A percentile compares a stretch with the other conserved stretches of the same genome.
phyloP scores from a whole-genome alignment of 768 basidiomycete species.

The Amanita rubescens region DNA sequence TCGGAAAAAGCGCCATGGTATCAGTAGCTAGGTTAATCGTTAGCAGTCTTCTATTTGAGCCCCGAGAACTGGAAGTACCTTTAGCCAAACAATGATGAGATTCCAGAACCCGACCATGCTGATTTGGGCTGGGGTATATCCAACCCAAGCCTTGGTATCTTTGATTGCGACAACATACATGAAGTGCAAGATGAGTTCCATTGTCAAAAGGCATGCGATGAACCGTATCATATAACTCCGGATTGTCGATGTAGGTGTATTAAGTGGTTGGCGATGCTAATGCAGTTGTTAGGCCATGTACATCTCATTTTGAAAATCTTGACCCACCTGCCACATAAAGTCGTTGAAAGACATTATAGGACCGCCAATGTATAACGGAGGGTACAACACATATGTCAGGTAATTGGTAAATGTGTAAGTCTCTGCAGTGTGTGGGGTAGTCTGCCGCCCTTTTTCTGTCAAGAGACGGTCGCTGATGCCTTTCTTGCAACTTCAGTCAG shows the following conservation, averaged over 20 bases:
- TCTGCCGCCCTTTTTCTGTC: slow-evolving; percentile 55
- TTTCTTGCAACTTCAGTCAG: slow-evolving; percentile 16
- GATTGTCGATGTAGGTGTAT: slow-evolving; percentile 31
- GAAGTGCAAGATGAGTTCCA: slow-evolving; percentile 88
- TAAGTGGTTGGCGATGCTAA: slow-evolving; percentile 56
- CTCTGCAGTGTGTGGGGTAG: slow-evolving; percentile 43
- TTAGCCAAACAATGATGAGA: slow-evolving; percentile 91
- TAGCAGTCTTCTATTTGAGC: neutral
- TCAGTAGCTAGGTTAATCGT: slow-evolving; percentile 57
- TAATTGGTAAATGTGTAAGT: slow-evolving; percentile 69
- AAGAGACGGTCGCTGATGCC: slow-evolving; percentile 16
- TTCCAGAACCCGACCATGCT: slow-evolving; percentile 98
- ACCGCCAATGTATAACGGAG: slow-evolving; percentile 92
- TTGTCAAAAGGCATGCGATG: slow-evolving; percentile 60
- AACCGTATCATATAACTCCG: slow-evolving; percentile 67
- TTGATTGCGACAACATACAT: slow-evolving; percentile 99
- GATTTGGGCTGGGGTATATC: slow-evolving; percentile 70
- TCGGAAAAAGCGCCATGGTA: slow-evolving; percentile 97
- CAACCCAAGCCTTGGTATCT: slow-evolving; percentile 75
- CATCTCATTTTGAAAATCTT: neutral
- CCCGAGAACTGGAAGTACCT: slow-evolving; percentile 43
- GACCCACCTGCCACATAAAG: slow-evolving; percentile 82
- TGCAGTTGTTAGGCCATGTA: neutral
- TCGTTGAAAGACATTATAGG: slow-evolving; percentile 97
- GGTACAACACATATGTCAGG: slow-evolving; percentile 81